Percentiles rank a stretch among this genome's conserved stretches.
phyloP scores from a whole-genome alignment of 805 yeast species.

The Saccharomyces jurei region DNA sequence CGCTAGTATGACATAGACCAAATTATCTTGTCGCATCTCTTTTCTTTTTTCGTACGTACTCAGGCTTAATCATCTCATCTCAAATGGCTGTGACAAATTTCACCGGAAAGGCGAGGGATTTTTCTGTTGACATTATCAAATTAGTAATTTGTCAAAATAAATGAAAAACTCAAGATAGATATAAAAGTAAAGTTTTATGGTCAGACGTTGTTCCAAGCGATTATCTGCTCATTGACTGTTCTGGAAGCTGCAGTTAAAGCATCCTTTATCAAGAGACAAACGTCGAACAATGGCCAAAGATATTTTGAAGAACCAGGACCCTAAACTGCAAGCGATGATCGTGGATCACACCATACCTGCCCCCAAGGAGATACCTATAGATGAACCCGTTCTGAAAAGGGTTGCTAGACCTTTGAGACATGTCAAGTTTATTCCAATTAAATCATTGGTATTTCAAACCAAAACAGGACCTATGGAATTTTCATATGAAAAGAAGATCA shows the following conservation, averaged over 20 bases:
- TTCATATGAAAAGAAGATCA: conserved; percentile 46
- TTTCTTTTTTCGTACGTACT: background rate
- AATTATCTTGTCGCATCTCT: background rate
- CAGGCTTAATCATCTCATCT: background rate
- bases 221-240: background rate
- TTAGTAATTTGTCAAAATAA: background rate
- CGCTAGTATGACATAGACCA: background rate
- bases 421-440: conserved; percentile 44
- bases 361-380: conserved; percentile 22
- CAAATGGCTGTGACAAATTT: background rate
- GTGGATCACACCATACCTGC: conserved; percentile 14
- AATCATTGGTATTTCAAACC: conserved; percentile 36
- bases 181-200: background rate
- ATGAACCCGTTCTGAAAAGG: conserved; percentile 24
- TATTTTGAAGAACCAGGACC: conserved; percentile 15
- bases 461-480: conserved; percentile 35
- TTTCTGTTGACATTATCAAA: background rate
- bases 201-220: background rate
- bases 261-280: background rate
- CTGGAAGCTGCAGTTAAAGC: background rate
- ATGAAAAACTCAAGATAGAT: background rate
- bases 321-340: conserved; percentile 14
- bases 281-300: conserved; percentile 9
- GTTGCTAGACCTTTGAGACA: conserved; percentile 44
- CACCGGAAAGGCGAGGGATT: background rate